phyloP scores from a whole-genome alignment of 2,329 filamentous ascomycete genomes.

The Dryadomyces quercivorus region DNA sequence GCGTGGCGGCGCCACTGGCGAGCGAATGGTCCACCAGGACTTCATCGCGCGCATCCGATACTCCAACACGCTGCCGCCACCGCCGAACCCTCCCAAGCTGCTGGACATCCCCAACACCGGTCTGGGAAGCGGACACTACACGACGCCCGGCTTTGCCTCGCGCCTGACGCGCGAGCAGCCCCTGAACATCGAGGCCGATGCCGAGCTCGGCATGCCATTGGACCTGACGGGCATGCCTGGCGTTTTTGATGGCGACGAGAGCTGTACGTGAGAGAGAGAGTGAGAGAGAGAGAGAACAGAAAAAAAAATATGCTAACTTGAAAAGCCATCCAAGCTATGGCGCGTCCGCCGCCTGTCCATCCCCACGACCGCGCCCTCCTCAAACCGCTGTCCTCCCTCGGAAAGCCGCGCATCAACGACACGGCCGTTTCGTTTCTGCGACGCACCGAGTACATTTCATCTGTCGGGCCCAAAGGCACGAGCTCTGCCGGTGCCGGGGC shows the following conservation, averaged over 20 bases:
- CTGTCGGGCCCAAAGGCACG: slow-evolving; percentile 33
- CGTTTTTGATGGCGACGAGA: slow-evolving; percentile 89
- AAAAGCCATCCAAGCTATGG: slow-evolving; percentile 68
- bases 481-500: neutral
- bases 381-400: slow-evolving; percentile 69
- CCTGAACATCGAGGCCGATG: slow-evolving; percentile 92
- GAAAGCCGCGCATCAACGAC: slow-evolving; percentile 67
- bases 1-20: slow-evolving; percentile 27
- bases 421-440: slow-evolving; percentile 85
- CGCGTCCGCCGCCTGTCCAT: slow-evolving; percentile 59
- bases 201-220: slow-evolving; percentile 93
- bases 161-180: slow-evolving; percentile 83
- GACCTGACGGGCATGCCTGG: slow-evolving; percentile 91
- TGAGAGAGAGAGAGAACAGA: neutral
- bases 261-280: slow-evolving; percentile 58
- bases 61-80: slow-evolving; percentile 88
- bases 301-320: neutral
- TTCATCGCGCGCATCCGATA: slow-evolving; percentile 95
- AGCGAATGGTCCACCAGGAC: slow-evolving; percentile 71
- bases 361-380: slow-evolving; percentile 77
- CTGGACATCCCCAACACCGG: slow-evolving; percentile 94
- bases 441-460: slow-evolving; percentile 88
- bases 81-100: slow-evolving; percentile 88
- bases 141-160: slow-evolving; percentile 79
- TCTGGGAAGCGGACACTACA: slow-evolving; percentile 75